Conservation (phyloP, 164 flowering plant genomes). For the Chimonanthus salicifolius region DNA sequence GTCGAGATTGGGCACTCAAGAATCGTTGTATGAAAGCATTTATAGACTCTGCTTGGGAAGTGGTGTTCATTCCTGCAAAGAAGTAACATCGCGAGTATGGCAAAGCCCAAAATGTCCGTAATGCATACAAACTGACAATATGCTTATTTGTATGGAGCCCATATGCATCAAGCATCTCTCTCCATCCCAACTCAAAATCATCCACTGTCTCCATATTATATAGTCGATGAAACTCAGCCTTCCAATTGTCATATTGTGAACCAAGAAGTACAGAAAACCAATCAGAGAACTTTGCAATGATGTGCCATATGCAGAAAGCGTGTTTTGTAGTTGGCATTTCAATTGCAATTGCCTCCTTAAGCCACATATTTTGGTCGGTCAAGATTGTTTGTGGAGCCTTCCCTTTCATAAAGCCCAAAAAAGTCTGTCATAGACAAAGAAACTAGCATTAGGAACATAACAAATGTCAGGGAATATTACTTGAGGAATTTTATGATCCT, state of each 20-base stretch:
- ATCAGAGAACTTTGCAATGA: constrained; percentile 59
- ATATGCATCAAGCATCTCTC: constrained; percentile 54
- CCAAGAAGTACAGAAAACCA: constrained; percentile 73
- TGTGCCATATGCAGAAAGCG: constrained; percentile 80
- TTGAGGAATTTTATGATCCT: not conserved
- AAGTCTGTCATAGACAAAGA: constrained; percentile 36
- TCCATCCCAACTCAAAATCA: constrained; percentile 73
- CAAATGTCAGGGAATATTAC: not conserved
- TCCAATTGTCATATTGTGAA: constrained; percentile 67
- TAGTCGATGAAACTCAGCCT: constrained; percentile 61
- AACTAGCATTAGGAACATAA: not conserved
- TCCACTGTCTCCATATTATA: constrained; percentile 50
- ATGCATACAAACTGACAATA: constrained; percentile 52
- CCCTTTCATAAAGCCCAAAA: constrained; percentile 65
- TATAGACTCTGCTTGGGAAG: constrained; percentile 49
- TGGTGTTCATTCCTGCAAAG: constrained; percentile 62
- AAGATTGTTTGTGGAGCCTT: constrained; percentile 71
- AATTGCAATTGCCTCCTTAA: constrained; percentile 63
- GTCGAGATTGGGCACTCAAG: constrained; percentile 59
- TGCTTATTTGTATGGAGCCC: constrained; percentile 69
- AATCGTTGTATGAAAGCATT: constrained; percentile 56
- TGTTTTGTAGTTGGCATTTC: constrained; percentile 72
- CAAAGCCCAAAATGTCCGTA: constrained; percentile 66
- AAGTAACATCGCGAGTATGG: constrained; percentile 61
- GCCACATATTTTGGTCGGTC: constrained; percentile 78